Evolutionary conservation across 345 rosid genomes (phyloP), one percentile per base, ranked within the genome.

Genomic region (Eutrema japonicum): DNA sequence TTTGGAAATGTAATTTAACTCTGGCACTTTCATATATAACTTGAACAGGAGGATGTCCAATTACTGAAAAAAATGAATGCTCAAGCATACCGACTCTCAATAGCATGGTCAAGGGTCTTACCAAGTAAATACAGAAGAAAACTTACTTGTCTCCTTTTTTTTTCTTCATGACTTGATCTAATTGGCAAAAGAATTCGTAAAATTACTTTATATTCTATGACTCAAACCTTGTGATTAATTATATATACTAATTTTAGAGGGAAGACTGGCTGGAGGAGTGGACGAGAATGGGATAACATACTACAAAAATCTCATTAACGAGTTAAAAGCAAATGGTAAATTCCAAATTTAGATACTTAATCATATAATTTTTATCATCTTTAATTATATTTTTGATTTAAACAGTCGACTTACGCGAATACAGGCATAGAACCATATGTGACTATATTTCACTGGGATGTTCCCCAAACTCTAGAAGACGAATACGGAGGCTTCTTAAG

Each of bases 81-180:
- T 38, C 48, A 66, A 51, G 71, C 71, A 51, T 66, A 66, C 71
- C 60, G 71, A 27, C 3, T 66, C 71, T 66, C 71, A n/a, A 66
- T 66, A 51, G 72, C 72, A 7, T 68, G 90, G 87, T 41, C 85
- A 2, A 75, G 88, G 73, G 38, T 86, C 26, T 51, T 82, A 16
- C 86, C 88, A 35, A 57, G 90, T 83, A 82, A 41, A 12, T 11
- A 12, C 10, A 38, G 4, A 30, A 3, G 26, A 22, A 22, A 22
- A 22, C 26, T 1, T 22, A 53, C 7, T 10, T 10, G 9, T 38
- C 10, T 9, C 10, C 12, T 8, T 38, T 10, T 10, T 10, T 38
- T 3, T 38, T 38, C 42, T 8, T 38, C 11, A 36, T 36, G 8
- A 36, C 38, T 36, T 22, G 2, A 22, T 22, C 26, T 22, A 22